Evolutionary conservation across 1,284 basidiomycete species (phyloP), one percentile per base, ranked within the genome.

Genomic region (Agaricales sp.): DNA sequence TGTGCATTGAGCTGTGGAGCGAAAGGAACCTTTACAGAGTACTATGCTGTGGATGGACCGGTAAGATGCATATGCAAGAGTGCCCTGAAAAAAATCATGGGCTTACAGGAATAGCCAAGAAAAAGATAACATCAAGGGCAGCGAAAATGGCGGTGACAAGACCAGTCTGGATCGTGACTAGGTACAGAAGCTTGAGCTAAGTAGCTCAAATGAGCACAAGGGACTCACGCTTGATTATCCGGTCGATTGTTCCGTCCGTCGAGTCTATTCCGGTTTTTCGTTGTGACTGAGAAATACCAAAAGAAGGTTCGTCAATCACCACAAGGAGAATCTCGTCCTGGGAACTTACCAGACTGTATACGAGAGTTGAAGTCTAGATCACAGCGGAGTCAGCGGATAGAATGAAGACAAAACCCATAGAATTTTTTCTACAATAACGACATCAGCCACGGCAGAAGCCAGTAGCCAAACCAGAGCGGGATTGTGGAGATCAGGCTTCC

Each of bases 381-480:
- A 4, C 4, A 2, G 21, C 24, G 2, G n/a, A 48, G 11, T 19
- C 21, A 19, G 2, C 19, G 13, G 20, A 30, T 30, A 26, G 13
- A 18, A 12, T 3, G 4, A 45, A 23, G 4, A 44, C 11, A 60
- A 67, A 19, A 52, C 73, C 74, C 62, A 77, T 13, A 75, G 73
- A 18, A 77, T 63, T 0, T 67, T 63, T 8, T 53, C 55, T 0
- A 75, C 74, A 23, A 77, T 77, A 23, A 75, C 49, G 2, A 75
- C 47, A 55, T 77, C 75, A 0, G 72, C 67, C 1, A 63, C 58
- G 11, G 67, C 69, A 1, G 73, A 69, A 1, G 70, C 52, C 13
- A 70, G 59, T 52, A 77, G 69, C 75, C 75, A 77, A 3, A 72
- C 56, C 3, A 75, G 62, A 0, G 72, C 71, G 2, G 70, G 62